Percentiles rank a stretch among this genome's conserved stretches.
phyloP scores from a whole-genome alignment of 768 basidiomycete genomes.

The Podaxis sp. region DNA sequence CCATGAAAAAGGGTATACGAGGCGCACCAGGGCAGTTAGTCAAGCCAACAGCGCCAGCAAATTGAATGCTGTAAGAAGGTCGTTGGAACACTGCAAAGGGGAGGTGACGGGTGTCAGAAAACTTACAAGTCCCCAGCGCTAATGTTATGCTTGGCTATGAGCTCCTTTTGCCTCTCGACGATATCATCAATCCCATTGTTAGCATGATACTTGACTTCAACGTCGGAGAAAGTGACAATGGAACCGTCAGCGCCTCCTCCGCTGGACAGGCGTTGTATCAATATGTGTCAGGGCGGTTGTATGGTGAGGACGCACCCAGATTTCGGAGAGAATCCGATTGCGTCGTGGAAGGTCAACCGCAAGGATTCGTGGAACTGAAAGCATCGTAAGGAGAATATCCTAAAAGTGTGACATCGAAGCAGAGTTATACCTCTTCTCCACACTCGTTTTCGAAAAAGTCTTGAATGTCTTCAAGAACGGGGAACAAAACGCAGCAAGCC shows the following conservation, averaged over 20 bases:
- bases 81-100: not conserved
- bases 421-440: constrained; percentile 20
- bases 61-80: constrained; percentile 36
- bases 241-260: constrained; percentile 52
- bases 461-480: constrained; percentile 39
- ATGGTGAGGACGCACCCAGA: constrained; percentile 25
- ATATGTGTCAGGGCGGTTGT: not conserved
- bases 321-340: constrained; percentile 41
- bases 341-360: constrained; percentile 41
- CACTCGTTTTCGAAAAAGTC: constrained; percentile 36
- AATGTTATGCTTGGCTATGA: constrained; percentile 35
- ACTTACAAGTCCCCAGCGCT: constrained; percentile 48
- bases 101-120: not conserved
- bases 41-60: constrained; percentile 45
- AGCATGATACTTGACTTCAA: constrained; percentile 42
- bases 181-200: constrained; percentile 46
- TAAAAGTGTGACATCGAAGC: not conserved
- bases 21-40: constrained; percentile 47
- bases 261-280: constrained; percentile 19
- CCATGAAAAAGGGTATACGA: constrained; percentile 38
- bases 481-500: constrained; percentile 40
- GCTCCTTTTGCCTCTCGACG: constrained; percentile 33
- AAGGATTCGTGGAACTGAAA: constrained; percentile 18
- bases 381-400: not conserved
- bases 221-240: constrained; percentile 42